Percentiles rank a stretch among this genome's conserved stretches.
phyloP scores from a whole-genome alignment of 768 basidiomycete species.

The Pleurotus pulmonarius region DNA sequence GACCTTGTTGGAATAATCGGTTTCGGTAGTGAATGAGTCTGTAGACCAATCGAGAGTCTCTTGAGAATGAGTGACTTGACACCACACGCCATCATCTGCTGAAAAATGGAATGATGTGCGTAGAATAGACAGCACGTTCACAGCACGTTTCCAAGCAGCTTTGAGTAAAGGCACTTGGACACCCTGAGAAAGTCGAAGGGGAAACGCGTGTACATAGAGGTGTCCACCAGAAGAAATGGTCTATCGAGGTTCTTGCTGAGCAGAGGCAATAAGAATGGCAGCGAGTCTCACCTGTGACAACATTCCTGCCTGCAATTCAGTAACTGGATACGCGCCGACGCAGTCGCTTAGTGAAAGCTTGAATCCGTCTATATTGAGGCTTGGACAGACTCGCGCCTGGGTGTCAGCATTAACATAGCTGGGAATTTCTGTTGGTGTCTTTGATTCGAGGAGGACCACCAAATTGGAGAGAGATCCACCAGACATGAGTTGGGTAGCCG shows the following conservation, averaged over 20 bases:
- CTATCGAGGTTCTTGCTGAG: constrained; percentile 13
- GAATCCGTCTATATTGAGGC: constrained; percentile 13
- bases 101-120: constrained; percentile 47
- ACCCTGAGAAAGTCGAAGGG: constrained; percentile 15
- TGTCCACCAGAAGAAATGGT: constrained; percentile 24
- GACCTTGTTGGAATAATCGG: constrained; percentile 17
- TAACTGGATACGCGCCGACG: constrained; percentile 34
- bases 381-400: neutral
- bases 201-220: constrained; percentile 29
- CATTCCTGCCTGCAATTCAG: constrained; percentile 45
- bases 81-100: constrained; percentile 28
- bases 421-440: too few species aligned
- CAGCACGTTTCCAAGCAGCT: constrained; percentile 31
- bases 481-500: constrained; percentile 34
- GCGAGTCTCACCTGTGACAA: constrained; percentile 36
- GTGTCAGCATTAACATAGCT: too few species aligned
- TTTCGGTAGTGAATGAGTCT: constrained; percentile 11
- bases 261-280: neutral
- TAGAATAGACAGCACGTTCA: constrained; percentile 32
- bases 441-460: constrained; percentile 3
- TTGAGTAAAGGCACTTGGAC: constrained; percentile 24
- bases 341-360: constrained; percentile 24
- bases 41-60: constrained; percentile 18
- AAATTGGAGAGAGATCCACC: constrained; percentile 19
- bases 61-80: constrained; percentile 24